Evolutionary conservation across 2,329 filamentous ascomycete genomes (phyloP).

Genomic region (Chaetomiaceae sp.): DNA sequence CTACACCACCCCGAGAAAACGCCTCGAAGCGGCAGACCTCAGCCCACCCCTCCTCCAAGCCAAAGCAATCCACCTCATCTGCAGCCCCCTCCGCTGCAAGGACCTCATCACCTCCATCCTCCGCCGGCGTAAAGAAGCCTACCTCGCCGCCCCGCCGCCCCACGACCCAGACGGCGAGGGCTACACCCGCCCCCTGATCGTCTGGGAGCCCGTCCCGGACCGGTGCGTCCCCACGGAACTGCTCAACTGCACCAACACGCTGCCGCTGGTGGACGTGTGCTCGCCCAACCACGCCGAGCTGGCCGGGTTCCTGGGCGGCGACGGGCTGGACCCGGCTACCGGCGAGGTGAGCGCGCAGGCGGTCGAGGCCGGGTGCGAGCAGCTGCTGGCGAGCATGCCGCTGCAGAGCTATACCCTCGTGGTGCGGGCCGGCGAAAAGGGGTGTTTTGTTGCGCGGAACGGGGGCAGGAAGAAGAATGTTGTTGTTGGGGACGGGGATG

Average conservation of each 20-base stretch:
- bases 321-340: slow-evolving; percentile 50
- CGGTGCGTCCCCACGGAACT: slow-evolving; percentile 69
- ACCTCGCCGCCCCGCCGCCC: neutral
- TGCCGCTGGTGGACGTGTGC: slow-evolving; percentile 59
- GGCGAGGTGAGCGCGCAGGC: slow-evolving; percentile 48
- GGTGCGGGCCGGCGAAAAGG: slow-evolving; percentile 66
- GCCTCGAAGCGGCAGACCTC: slow-evolving; percentile 70
- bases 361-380: slow-evolving; percentile 57
- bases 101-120: slow-evolving; percentile 70
- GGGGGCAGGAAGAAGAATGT: slow-evolving; percentile 46
- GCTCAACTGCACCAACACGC: slow-evolving; percentile 59
- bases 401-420: slow-evolving; percentile 62
- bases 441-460: slow-evolving; percentile 61
- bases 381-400: slow-evolving; percentile 61
- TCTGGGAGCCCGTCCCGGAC: slow-evolving; percentile 96
- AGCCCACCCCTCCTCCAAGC: slow-evolving; percentile 61
- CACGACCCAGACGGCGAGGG: slow-evolving; percentile 15
- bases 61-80: slow-evolving; percentile 82
- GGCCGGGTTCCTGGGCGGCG: slow-evolving; percentile 72
- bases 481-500: slow-evolving; percentile 18
- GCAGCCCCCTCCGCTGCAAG: slow-evolving; percentile 71
- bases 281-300: slow-evolving; percentile 86
- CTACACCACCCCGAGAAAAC: slow-evolving; percentile 82
- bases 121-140: slow-evolving; percentile 43
- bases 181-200: slow-evolving; percentile 63